Evolutionary conservation across 495 filamentous ascomycete genomes (phyloP), one percentile per base, ranked within the genome.

Genomic region (Penicillium canescens): DNA sequence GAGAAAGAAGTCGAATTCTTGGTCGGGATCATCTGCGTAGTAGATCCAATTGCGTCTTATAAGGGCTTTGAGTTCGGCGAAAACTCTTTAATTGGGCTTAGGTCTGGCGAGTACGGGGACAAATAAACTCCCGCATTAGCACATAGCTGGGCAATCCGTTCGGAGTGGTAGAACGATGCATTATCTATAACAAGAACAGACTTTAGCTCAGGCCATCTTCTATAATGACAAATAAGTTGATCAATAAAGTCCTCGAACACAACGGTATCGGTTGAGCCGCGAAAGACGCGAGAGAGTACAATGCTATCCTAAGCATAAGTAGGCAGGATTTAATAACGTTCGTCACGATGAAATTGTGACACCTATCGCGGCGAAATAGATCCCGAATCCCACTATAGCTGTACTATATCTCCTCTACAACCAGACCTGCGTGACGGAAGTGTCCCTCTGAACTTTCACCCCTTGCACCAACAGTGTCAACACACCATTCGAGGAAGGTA

Each of bases 131-230:
- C 68, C 28, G 63, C 66, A 23, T 63, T 52, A 7, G 31, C 37
- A 48, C 62, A 75, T 52, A 75, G 46, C 31, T 72, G 33, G 38
- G 68, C 38, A 11, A 76, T 54, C 40, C 59, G 43, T 10, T 68
- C 59, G 4, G 52, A 61, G 49, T 61, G 56, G 51, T 78, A 57
- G 43, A 76, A 68, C 9, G 69, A 73, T n/a, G 66, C 62, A 62
- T 78, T 75, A 44, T 78, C 75, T 61, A 76, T 77, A 21, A 78
- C 49, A 20, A 78, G 41, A 12, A 77, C 73, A n/a, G 66, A 73
- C 36, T 68, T 71, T 20, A 57, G 70, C 34, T 69, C 62, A 2
- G 67, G 74, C 56, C 48, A 76, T 56, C 36, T 66, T 28, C 66
- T 50, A 52, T 53, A 74, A 38, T 72, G 58, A 31, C 48, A 52